Base-by-base conservation (phyloP, 2,329 filamentous ascomycete species). In the Sordariomycetes sp. region DNA sequence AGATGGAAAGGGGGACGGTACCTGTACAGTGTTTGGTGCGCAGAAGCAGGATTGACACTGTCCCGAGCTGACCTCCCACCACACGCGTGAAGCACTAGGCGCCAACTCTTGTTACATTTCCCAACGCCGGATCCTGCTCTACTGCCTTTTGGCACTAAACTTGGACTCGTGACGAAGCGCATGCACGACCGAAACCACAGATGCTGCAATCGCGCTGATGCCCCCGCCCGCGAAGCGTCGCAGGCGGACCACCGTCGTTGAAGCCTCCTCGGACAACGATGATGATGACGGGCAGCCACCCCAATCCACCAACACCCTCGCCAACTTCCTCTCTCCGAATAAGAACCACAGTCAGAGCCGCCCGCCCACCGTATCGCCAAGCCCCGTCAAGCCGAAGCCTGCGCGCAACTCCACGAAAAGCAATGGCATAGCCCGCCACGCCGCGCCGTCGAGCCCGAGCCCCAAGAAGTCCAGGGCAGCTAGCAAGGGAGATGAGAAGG, bases 221-320 rank as follows among this genome's bases (percentile, higher is more conserved):
- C 68, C 69, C 48, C 70, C 71, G 56, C 65, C 69, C 42, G 59
- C 70, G 51, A 75, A 74, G 59, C 69, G 75, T 53, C 70, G 68
- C 45, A 72, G 66, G 63, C 70, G 68, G 45, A 75, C 71, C 52
- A 56, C 70, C 46, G 54, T 75, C 40, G n/a, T n/a, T n/a, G n/a
- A n/a, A n/a, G n/a, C n/a, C n/a, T n/a, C n/a, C n/a, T n/a, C n/a
- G n/a, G 61, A 66, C 33, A 56, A 56, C 41, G 63, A 63, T 29
- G 68, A 69, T 34, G 64, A 70, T 42, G 66, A 72, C 42, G 64
- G 70, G 42, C 24, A 32, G 23, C 19, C 27, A 8, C 34, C 21
- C 3, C 30, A 24, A 16, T n/a, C n/a, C 21, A 29, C 15, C 35
- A 63, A 73, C 42, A 72, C 65, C 16, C 51, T 76, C 18, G 59